Conservation (phyloP, 2,329 filamentous ascomycete genomes). For the Chalaropsis thielavioides region DNA sequence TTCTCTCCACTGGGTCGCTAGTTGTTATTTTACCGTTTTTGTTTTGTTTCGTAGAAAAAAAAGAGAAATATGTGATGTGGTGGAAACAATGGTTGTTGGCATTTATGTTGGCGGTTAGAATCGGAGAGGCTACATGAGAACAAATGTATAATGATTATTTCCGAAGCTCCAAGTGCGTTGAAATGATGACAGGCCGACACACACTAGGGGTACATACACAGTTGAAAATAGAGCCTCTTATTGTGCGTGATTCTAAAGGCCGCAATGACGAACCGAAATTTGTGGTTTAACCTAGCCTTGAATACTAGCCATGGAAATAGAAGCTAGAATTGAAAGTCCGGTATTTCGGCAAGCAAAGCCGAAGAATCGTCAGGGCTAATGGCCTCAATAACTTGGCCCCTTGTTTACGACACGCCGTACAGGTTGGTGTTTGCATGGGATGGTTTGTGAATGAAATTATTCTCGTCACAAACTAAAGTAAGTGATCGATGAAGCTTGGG, state of each 20-base stretch:
- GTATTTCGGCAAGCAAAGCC: background rate
- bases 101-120: background rate
- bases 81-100: background rate
- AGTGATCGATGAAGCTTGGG: background rate
- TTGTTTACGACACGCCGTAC: background rate
- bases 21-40: background rate
- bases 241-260: background rate
- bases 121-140: background rate
- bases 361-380: background rate
- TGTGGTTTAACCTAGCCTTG: no score
- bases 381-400: background rate
- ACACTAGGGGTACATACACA: background rate
- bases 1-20: conserved; percentile 12
- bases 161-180: background rate
- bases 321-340: background rate
- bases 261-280: no score
- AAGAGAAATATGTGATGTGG: background rate
- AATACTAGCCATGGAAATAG: background rate
- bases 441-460: background rate
- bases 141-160: background rate
- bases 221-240: background rate
- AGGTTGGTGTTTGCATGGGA: background rate
- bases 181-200: background rate
- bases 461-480: background rate
- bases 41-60: background rate